Evolutionary conservation across 2,329 filamentous ascomycete species (phyloP).

Genomic region (Anthostomella pinea): DNA sequence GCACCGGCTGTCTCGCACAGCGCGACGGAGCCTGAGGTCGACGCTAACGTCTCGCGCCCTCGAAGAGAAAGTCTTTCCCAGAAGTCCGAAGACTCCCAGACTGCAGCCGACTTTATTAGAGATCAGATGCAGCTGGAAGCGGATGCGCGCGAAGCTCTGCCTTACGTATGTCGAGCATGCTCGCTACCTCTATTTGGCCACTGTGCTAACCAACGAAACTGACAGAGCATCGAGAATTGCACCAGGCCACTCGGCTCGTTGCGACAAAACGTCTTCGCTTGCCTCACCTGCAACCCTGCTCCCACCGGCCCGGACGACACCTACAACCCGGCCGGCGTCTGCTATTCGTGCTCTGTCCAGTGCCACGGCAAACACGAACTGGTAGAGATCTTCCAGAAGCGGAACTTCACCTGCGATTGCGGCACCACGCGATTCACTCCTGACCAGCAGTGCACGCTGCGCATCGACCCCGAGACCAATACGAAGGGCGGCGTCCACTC

Average conservation of each 20-base stretch:
- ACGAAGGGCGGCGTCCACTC: constrained; percentile 74
- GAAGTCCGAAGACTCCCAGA: constrained; percentile 60
- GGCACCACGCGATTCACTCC: constrained; percentile 76
- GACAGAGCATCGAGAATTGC: constrained; percentile 86
- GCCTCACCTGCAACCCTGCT: constrained; percentile 86
- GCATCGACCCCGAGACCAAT: constrained; percentile 69
- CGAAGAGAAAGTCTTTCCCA: constrained; percentile 61
- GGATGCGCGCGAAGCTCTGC: constrained; percentile 90
- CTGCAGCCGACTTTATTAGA: constrained; percentile 78
- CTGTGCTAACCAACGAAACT: constrained; percentile 17
- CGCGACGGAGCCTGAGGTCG: constrained; percentile 16
- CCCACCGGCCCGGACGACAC: constrained; percentile 60
- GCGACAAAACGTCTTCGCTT: constrained; percentile 87
- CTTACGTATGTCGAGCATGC: constrained; percentile 64
- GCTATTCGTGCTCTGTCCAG: constrained; percentile 94
- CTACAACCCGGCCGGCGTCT: constrained; percentile 77
- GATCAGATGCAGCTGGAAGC: constrained; percentile 88
- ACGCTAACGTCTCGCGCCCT: constrained; percentile 21
- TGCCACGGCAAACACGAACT: constrained; percentile 94
- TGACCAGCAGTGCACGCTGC: constrained; percentile 70
- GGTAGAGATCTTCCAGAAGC: constrained; percentile 93
- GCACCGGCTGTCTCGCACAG: constrained; percentile 26
- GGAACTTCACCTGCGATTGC: constrained; percentile 95
- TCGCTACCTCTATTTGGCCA: constrained; percentile 4
- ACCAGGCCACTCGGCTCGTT: constrained; percentile 86